Base-by-base conservation (phyloP, 805 yeast species). In the Barnettozyma vustinii region DNA sequence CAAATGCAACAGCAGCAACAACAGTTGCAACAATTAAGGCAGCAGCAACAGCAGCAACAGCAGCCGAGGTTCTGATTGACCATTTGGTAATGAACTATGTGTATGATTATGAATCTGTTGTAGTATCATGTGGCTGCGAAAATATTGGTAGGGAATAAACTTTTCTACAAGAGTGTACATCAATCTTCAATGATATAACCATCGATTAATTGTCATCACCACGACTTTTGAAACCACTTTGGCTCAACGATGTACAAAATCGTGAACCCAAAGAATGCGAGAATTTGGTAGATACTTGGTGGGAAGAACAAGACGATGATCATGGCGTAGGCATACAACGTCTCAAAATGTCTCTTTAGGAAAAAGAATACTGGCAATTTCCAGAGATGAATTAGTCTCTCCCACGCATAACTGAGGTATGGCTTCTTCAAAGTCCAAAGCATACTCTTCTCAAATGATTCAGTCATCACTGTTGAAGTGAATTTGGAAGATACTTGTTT, bases 391-490 rank as follows among this genome's bases (percentile, higher is more conserved):
- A 59, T 9, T 1, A 62, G 43, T 19, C 49, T 57, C 49, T 67
- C 69, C 74, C 73, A 69, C 1, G 55, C 35, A 41, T 65, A 63
- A 3, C 35, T 44, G 6, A 42, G 47, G 37, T 52, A 64, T 7
- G 62, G 56, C 8, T 42, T 45, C 53, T 61, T 57, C 32, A 65
- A 48, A 23, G 66, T 56, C 27, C 54, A 53, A 7, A 66, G 56
- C 51, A 74, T 66, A 20, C 61, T 62, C 25, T 61, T 58, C 51
- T 71, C 73, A 49, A 73, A 68, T 1, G 58, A 52, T 42, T 57
- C 52, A 2, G 74, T 68, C 73, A 74, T 70, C 3, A 71, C 74
- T 10, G 58, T 56, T 37, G 69, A 60, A 2, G 76, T 65, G 50
- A 70, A 74, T 10, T 56, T 56, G 27, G 60, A 50, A 37, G 59